Conservation (phyloP, 148 eudicot genomes). For the Vaccinium vitisidaea region DNA sequence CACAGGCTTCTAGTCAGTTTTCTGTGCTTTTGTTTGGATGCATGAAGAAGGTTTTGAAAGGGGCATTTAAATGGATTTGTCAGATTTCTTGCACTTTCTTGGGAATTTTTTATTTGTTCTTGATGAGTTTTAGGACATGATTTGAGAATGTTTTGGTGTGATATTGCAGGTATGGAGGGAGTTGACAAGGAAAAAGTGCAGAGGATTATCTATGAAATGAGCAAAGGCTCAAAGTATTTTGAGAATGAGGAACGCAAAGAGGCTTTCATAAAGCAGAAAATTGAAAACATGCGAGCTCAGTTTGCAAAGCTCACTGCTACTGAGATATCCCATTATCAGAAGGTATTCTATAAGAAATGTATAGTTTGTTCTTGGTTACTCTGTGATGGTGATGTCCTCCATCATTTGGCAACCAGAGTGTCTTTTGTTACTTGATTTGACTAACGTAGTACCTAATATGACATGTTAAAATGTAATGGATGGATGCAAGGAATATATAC, state of each 20-base stretch:
- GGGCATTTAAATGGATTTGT: not conserved
- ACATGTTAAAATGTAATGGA: not conserved
- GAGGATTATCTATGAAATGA: slow-evolving; percentile 88
- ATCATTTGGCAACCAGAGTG: not conserved
- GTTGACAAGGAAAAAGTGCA: slow-evolving; percentile 98
- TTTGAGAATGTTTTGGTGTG: not conserved
- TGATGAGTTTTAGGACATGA: not conserved
- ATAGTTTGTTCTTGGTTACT: not conserved
- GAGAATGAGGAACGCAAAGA: slow-evolving; percentile 87
- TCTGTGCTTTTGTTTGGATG: slow-evolving; percentile 8
- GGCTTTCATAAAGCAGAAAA: slow-evolving; percentile 67
- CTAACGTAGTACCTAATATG: not conserved
- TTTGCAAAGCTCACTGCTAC: slow-evolving; percentile 59
- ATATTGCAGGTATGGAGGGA: slow-evolving; percentile 74
- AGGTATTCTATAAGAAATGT: slow-evolving; percentile 41
- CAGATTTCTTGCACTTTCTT: not conserved
- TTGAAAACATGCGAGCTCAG: slow-evolving; percentile 67
- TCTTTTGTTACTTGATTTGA: not conserved
- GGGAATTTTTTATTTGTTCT: not conserved
- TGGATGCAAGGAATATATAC: not conserved
- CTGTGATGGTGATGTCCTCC: not conserved
- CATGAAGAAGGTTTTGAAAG: slow-evolving; percentile 4
- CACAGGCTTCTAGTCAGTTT: not conserved
- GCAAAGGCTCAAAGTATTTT: slow-evolving; percentile 95
- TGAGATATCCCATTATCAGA: slow-evolving; percentile 70